Evolutionary conservation across 768 basidiomycete species (phyloP).

Genomic region (Hebeloma cylindrosporum): DNA sequence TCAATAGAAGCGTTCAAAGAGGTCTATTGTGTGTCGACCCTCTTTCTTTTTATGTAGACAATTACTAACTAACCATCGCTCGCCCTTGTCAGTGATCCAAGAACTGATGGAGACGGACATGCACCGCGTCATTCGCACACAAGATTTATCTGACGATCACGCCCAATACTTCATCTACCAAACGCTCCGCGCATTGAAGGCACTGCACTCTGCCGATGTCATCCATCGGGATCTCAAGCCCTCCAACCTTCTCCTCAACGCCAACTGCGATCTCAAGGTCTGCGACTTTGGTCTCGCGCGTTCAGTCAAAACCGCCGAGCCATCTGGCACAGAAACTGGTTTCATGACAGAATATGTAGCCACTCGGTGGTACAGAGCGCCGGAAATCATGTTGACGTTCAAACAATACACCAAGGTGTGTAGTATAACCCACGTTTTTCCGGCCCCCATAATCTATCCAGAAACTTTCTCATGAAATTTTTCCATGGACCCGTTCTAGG

Average conservation of each 20-base stretch:
- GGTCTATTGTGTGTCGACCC: conserved; percentile 46
- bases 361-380: conserved; percentile 97
- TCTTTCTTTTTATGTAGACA: neutral
- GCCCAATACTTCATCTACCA: conserved; percentile 94
- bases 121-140: conserved; percentile 94
- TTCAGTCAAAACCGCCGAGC: conserved; percentile 84
- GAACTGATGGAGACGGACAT: conserved; percentile 96
- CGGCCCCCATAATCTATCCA: conserved; percentile 20
- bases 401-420: conserved; percentile 93
- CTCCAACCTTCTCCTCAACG: conserved; percentile 94
- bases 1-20: conserved; percentile 80
- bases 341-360: conserved; percentile 99
- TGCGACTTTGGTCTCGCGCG: conserved; percentile 94
- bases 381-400: conserved; percentile 99
- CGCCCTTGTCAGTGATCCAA: conserved; percentile 65
- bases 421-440: conserved; percentile 19
- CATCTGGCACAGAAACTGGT: conserved; percentile 78
- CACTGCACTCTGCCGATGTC: conserved; percentile 94
- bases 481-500: conserved; percentile 46
- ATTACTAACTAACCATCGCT: conserved; percentile 8
- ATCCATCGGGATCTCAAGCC: conserved; percentile 97
- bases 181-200: conserved; percentile 93
- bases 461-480: too few species aligned
- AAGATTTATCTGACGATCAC: conserved; percentile 94
- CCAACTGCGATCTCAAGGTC: conserved; percentile 95